Evolutionary conservation across 352 stramenopile genomes (phyloP).

Genomic region (Globisporangium recalcitrans): DNA sequence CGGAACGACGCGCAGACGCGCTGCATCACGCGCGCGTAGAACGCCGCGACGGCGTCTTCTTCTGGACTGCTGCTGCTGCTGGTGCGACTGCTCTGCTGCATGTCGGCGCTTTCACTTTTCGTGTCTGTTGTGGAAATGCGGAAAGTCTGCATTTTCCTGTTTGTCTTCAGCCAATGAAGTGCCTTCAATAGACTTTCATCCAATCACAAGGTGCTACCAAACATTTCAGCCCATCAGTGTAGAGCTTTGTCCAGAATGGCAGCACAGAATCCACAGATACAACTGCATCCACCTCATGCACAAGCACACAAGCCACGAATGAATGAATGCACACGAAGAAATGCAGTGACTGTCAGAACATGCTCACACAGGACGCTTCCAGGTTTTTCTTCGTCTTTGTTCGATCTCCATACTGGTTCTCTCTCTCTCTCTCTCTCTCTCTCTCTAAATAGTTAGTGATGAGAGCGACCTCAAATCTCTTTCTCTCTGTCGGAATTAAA

Average conservation of each 20-base stretch:
- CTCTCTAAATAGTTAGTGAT: not conserved
- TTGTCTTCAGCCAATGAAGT: not conserved
- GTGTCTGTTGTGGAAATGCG: not conserved
- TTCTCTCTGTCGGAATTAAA: not conserved
- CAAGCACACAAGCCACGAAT: not conserved
- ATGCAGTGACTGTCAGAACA: too few species aligned
- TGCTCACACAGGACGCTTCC: not conserved
- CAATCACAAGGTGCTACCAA: not conserved
- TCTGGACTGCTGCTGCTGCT: not conserved
- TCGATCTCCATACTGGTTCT: not conserved
- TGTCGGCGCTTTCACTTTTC: not conserved
- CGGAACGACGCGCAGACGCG: slow-evolving; percentile 45
- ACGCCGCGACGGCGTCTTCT: slow-evolving; percentile 31
- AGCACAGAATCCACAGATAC: too few species aligned
- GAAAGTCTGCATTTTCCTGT: not conserved
- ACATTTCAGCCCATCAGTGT: not conserved
- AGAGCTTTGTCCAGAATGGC: not conserved
- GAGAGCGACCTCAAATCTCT: not conserved
- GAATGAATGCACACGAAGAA: not conserved
- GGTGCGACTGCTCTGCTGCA: not conserved
- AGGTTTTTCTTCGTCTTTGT: not conserved
- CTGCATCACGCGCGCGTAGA: slow-evolving; percentile 58
- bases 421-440: not conserved
- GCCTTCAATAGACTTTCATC: not conserved
- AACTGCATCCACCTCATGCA: too few species aligned